Evolutionary conservation across 345 rosid species (phyloP).

Genomic region (Moringa oleifera): DNA sequence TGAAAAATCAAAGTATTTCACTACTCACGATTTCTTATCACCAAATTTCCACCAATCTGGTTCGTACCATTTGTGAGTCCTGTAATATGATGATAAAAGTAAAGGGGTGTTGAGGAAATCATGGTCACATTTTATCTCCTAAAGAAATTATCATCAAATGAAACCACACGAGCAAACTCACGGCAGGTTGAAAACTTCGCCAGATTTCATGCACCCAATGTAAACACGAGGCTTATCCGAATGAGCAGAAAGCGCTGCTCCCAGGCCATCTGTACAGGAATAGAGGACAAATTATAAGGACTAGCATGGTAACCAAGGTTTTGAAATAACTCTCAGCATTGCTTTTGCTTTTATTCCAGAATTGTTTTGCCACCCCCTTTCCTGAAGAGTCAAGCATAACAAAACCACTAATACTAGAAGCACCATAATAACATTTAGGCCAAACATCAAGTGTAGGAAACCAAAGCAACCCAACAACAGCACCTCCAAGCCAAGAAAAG

Average conservation of each 20-base stretch:
- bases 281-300: conserved; percentile 7
- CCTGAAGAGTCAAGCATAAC: no score
- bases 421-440: background rate
- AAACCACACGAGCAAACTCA: conserved; percentile 27
- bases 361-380: no score
- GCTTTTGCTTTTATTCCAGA: background rate
- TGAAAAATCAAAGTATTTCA: background rate
- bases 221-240: conserved; percentile 38
- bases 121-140: background rate
- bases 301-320: conserved; percentile 5
- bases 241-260: conserved; percentile 36
- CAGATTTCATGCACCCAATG: conserved; percentile 57
- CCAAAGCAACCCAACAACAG: background rate
- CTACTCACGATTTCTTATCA: conserved; percentile 39
- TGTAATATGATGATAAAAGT: conserved; percentile 15
- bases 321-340: background rate
- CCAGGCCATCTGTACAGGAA: conserved; percentile 33
- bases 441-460: background rate
- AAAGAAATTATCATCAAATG: background rate
- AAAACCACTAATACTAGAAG: background rate
- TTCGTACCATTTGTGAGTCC: conserved; percentile 43
- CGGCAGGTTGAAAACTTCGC: conserved; percentile 39
- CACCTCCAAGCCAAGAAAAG: background rate
- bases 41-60: conserved; percentile 62
- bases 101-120: background rate